Evolutionary conservation across 441 rosid genomes (phyloP), one percentile per base, ranked within the genome.

Genomic region (Heliophila coronopifolia): DNA sequence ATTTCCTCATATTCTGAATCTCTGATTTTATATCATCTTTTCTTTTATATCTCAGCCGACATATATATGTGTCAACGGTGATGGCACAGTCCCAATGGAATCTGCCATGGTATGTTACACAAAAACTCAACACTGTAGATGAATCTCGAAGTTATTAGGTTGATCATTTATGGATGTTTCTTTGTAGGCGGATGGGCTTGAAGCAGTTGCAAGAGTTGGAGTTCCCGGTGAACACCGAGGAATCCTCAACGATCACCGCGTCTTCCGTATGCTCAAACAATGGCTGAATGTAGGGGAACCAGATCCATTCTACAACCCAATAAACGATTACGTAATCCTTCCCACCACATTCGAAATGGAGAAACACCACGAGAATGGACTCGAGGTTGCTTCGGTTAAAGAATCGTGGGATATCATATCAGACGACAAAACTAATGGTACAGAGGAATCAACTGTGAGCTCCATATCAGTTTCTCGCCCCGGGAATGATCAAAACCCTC

Each of bases 211-310:
- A 23, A 80, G 96, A 66, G 89, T 91, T 20, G 98, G 86, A 54
- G 82, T 91, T 19, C 93, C 98, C 0, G 95, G 84, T 19, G 96
- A 91, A 69, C 98, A 91, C 67, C 55, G 98, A 8, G 96, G 94
- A 47, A 82, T 91, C 50, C 85, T 91, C 20, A 69, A 83, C 13
- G 96, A 91, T 28, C 98, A 73, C 65, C 96, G 80, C 17, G 80
- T 91, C 19, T 91, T 87, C 52, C 72, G 96, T 15, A 81, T 87
- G 63, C 82, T 87, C 25, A 80, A 79, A 70, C 78, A 79, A 61
- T 91, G 98, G 98, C 75, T 91, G 16, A 82, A 73, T 18, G 98
- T 84, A 26, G 97, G 84, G 1, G 76, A 76, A 23, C 74, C 79
- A 0, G 98, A 91, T 30, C 98, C 98, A 0, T 83, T 55, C 72